Evolutionary conservation across 768 basidiomycete genomes (phyloP).

Genomic region (Lactarius psammicola): DNA sequence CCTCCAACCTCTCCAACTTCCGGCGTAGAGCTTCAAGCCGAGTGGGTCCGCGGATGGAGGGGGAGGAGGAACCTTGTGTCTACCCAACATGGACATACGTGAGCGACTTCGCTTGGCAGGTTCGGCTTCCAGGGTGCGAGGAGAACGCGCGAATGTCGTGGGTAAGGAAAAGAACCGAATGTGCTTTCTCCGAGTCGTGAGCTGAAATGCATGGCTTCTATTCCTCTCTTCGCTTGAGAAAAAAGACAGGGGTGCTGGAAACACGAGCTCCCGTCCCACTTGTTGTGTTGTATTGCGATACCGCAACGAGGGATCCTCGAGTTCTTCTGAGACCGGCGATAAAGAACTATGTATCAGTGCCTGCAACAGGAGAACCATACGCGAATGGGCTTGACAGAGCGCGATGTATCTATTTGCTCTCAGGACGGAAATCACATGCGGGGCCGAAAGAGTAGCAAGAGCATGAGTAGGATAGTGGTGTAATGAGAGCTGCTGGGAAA

Average conservation of each 20-base stretch:
- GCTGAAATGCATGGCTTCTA: background rate
- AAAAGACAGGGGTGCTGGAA: constrained; percentile 72
- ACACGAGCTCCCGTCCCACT: constrained; percentile 56
- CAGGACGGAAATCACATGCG: constrained; percentile 36
- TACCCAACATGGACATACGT: constrained; percentile 42
- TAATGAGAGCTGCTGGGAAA: constrained; percentile 61
- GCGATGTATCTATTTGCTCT: constrained; percentile 42
- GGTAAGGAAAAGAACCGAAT: constrained; percentile 11
- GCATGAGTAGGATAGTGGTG: constrained; percentile 73
- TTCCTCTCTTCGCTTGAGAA: constrained; percentile 19
- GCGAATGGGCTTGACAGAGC: constrained; percentile 63
- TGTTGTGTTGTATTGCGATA: constrained; percentile 30
- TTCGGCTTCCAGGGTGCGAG: constrained; percentile 10
- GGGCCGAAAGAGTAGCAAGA: constrained; percentile 48
- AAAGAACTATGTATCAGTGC: constrained; percentile 64
- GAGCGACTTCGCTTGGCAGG: constrained; percentile 22
- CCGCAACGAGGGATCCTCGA: constrained; percentile 35
- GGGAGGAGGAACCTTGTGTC: constrained; percentile 36
- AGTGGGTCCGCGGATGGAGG: constrained; percentile 50
- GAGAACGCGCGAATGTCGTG: background rate
- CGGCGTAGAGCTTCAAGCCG: constrained; percentile 47
- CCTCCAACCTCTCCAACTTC: constrained; percentile 47
- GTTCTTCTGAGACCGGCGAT: constrained; percentile 36
- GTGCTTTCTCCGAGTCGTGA: background rate
- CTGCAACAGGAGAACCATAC: constrained; percentile 72